Conservation (phyloP, 2,329 filamentous ascomycete genomes). For the Meredithiella fracta region DNA sequence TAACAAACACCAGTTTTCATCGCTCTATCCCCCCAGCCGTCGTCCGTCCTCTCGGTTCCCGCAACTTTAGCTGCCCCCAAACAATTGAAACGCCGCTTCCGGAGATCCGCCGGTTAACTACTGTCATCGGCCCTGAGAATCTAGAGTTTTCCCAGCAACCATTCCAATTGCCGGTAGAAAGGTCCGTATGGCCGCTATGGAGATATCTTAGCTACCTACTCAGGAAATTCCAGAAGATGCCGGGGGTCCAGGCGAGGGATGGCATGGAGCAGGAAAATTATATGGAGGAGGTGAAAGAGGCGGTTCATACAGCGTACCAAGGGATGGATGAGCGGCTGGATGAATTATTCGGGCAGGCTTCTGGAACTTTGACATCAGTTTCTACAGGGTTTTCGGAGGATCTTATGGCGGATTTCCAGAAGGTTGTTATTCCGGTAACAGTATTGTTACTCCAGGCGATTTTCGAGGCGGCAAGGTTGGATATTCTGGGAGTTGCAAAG, state of each 20-base stretch:
- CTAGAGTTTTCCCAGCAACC: not conserved
- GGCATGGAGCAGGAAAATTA: not conserved
- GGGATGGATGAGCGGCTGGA: conserved; percentile 1
- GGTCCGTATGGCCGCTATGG: conserved; percentile 10
- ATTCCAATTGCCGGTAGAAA: conserved; percentile 7
- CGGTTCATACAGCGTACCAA: conserved; percentile 7
- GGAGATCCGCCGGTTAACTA: not conserved
- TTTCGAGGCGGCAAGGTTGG: not conserved
- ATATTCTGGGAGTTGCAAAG: not conserved
- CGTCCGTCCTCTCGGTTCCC: no score
- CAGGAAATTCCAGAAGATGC: conserved; percentile 7
- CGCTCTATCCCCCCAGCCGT: not conserved
- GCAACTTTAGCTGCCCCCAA: not conserved
- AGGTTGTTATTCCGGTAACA: conserved; percentile 9
- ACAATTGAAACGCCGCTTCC: not conserved
- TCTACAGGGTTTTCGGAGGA: not conserved
- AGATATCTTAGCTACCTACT: conserved; percentile 12
- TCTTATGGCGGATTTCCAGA: not conserved
- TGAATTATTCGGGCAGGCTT: not conserved
- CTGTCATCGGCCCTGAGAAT: not conserved
- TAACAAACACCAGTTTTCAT: no score
- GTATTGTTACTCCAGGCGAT: conserved; percentile 6
- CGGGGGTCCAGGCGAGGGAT: not conserved
- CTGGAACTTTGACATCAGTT: no score
- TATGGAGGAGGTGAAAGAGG: not conserved